Conservation (phyloP, 2,329 filamentous ascomycete genomes). For the Ophidiomyces ophidiicola region DNA sequence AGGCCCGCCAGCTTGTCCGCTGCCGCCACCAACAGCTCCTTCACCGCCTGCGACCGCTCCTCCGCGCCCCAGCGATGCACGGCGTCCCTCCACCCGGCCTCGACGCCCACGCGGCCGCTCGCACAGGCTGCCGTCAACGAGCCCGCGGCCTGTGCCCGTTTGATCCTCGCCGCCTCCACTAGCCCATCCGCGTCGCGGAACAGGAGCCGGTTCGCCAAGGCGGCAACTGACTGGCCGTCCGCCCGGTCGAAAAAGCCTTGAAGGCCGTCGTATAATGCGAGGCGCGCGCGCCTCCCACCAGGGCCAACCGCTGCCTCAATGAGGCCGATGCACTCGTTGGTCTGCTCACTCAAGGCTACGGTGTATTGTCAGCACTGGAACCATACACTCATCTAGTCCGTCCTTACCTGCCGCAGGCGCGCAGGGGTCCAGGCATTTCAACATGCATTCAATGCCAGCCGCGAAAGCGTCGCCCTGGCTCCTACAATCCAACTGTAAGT, state of each 20-base stretch:
- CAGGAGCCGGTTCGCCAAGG: conserved; percentile 23
- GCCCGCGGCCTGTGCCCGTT: conserved; percentile 27
- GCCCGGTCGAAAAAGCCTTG: conserved; percentile 24
- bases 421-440: conserved; percentile 28
- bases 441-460: conserved; percentile 29
- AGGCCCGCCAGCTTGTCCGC: background rate
- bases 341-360: conserved; percentile 23
- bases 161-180: conserved; percentile 28
- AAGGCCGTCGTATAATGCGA: conserved; percentile 27
- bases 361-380: conserved; percentile 13
- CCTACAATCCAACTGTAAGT: conserved; percentile 14
- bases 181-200: conserved; percentile 25
- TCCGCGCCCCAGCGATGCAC: conserved; percentile 27
- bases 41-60: conserved; percentile 31
- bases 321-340: conserved; percentile 22
- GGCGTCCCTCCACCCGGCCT: conserved; percentile 17
- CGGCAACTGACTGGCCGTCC: conserved; percentile 20
- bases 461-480: conserved; percentile 27
- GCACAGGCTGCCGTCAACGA: conserved; percentile 24
- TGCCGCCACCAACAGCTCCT: background rate
- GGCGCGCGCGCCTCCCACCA: conserved; percentile 27
- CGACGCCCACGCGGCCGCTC: conserved; percentile 17
- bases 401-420: conserved; percentile 13
- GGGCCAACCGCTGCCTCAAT: conserved; percentile 23
- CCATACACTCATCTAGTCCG: conserved; percentile 14